phyloP scores from a whole-genome alignment of 305 asterid genomes.

The Rubia peregrina region DNA sequence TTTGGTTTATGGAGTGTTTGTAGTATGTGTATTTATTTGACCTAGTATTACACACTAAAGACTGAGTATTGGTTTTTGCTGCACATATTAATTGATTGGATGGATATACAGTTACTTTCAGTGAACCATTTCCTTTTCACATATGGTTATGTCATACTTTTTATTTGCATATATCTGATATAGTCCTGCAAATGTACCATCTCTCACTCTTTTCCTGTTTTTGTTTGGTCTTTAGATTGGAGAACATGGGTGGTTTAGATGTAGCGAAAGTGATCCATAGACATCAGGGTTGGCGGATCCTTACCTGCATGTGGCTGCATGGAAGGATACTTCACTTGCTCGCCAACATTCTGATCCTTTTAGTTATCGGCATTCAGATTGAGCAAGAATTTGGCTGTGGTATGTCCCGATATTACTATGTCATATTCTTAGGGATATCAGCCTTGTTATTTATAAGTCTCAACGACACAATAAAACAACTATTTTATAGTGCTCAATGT shows the following conservation, averaged over 20 bases:
- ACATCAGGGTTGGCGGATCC: conserved; percentile 50
- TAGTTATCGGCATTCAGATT: conserved; percentile 42
- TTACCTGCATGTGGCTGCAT: conserved; percentile 48
- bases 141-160: background rate
- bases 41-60: no score
- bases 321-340: conserved; percentile 50
- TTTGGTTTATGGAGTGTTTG: background rate
- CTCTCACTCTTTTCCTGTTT: background rate
- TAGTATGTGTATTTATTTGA: background rate
- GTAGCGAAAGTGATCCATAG: conserved; percentile 36
- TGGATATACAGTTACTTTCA: background rate
- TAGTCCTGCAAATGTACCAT: background rate
- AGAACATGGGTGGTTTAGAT: conserved; percentile 47
- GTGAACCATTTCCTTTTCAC: background rate
- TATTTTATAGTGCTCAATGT: background rate
- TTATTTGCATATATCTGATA: background rate
- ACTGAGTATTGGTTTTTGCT: background rate
- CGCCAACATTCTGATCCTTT: conserved; percentile 48
- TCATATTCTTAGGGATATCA: background rate
- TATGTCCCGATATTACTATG: conserved; percentile 17
- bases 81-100: background rate
- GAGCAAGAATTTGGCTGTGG: conserved; percentile 53
- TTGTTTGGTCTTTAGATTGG: conserved; percentile 22
- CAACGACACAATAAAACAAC: background rate
- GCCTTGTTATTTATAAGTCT: conserved; percentile 2